Evolutionary conservation across 2,329 filamentous ascomycete genomes (phyloP).

Genomic region (Xylariaceae sp.): DNA sequence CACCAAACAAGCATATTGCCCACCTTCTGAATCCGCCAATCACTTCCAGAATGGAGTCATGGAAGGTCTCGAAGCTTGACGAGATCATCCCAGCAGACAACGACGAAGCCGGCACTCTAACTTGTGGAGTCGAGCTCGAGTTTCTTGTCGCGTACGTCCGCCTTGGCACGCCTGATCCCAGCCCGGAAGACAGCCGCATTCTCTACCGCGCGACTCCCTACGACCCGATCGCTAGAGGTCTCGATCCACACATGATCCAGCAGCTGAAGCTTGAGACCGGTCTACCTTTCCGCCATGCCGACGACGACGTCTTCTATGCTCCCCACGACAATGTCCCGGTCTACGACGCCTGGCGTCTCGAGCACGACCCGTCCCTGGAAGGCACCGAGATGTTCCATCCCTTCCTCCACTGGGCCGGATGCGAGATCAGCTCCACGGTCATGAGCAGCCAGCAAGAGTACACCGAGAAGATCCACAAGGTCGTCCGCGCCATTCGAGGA

Average conservation of each 20-base stretch:
- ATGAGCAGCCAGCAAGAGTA: constrained; percentile 10
- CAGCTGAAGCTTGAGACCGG: background rate
- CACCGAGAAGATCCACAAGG: constrained; percentile 7
- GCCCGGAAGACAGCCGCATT: constrained; percentile 4
- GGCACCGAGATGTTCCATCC: background rate
- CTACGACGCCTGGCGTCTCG: constrained; percentile 17
- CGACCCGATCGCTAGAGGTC: background rate
- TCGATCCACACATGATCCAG: background rate
- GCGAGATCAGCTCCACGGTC: constrained; percentile 17
- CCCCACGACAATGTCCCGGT: constrained; percentile 9
- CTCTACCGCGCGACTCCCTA: background rate
- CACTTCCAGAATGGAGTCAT: no score
- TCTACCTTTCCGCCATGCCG: constrained; percentile 6
- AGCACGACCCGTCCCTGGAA: constrained; percentile 8
- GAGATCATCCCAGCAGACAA: constrained; percentile 12
- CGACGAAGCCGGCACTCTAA: constrained; percentile 11
- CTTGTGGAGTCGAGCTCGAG: constrained; percentile 21
- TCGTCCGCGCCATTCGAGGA: constrained; percentile 15
- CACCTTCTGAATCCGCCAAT: no score
- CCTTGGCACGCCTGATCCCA: constrained; percentile 2
- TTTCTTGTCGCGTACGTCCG: constrained; percentile 13
- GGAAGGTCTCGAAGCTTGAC: no score
- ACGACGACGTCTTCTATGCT: constrained; percentile 9
- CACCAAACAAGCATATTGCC: no score
- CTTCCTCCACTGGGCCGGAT: constrained; percentile 7